These are phyloP conservation scores for Thalassiosira sp. DNA, from an alignment of 352 stramenopile genomes.

Conservation along the genomic window DNA sequence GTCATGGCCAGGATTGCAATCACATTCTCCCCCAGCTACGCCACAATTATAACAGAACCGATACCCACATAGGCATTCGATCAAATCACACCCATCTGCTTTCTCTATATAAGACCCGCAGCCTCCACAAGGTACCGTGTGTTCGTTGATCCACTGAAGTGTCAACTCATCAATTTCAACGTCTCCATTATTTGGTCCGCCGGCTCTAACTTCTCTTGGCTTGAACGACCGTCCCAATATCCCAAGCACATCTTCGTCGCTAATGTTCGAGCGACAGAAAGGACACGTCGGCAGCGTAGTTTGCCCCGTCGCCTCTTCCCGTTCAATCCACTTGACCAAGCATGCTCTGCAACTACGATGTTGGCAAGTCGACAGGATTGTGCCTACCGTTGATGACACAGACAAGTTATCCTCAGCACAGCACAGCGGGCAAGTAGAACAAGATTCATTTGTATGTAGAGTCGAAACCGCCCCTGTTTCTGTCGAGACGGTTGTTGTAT, in stretches of 20 bases:
- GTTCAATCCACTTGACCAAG: slow-evolving; percentile 3
- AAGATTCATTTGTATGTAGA: no score
- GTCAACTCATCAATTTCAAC: slow-evolving; percentile 41
- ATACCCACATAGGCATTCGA: slow-evolving; percentile 32
- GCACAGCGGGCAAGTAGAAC: no score
- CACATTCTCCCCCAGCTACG: slow-evolving; percentile 5
- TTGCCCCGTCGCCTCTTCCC: not conserved
- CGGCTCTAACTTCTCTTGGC: not conserved
- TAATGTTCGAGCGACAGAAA: slow-evolving; percentile 29
- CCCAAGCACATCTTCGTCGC: slow-evolving; percentile 11
- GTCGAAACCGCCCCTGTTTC: no score
- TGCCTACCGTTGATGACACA: no score
- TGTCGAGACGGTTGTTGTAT: no score
- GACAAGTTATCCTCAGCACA: no score
- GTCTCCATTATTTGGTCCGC: not conserved
- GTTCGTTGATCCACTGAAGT: slow-evolving; percentile 29
- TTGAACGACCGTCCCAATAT: slow-evolving; percentile 21
- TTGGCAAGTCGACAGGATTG: not conserved
- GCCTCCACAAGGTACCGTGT: slow-evolving; percentile 17
- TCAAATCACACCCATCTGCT: slow-evolving; percentile 27
- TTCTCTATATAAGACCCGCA: slow-evolving; percentile 29
- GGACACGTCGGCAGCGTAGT: slow-evolving; percentile 9
- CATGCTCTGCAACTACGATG: slow-evolving; percentile 2
- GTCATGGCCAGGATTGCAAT: slow-evolving; percentile 15
- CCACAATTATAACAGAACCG: slow-evolving; percentile 35